phyloP scores from a whole-genome alignment of 2,329 filamentous ascomycete species.

The Thermothelomyces thermophilus region DNA sequence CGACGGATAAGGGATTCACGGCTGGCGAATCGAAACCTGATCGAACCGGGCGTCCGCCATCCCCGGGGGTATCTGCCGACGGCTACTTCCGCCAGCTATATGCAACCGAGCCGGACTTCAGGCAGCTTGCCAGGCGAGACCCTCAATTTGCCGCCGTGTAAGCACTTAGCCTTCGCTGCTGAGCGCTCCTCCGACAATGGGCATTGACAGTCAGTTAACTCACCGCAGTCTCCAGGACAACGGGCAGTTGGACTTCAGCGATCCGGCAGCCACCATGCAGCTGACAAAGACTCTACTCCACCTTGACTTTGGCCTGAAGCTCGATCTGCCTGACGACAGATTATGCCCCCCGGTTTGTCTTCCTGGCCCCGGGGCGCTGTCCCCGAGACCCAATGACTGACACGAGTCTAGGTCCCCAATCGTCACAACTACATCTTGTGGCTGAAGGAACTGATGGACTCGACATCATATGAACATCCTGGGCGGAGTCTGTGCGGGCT shows the following conservation, averaged over 20 bases:
- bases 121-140: conserved; percentile 36
- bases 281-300: conserved; percentile 74
- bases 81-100: conserved; percentile 37
- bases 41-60: conserved; percentile 30
- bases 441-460: conserved; percentile 76
- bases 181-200: background rate
- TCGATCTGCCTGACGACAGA: conserved; percentile 69
- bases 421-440: conserved; percentile 87
- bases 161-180: conserved; percentile 9
- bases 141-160: conserved; percentile 38
- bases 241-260: conserved; percentile 67
- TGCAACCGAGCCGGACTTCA: conserved; percentile 37
- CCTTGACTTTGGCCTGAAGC: conserved; percentile 63
- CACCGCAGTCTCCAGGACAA: conserved; percentile 30
- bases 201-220: too few relatives aligned
- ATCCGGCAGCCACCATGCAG: conserved; percentile 69
- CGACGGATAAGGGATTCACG: background rate
- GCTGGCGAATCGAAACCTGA: background rate
- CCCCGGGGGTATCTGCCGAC: conserved; percentile 26
- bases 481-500: conserved; percentile 57
- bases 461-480: conserved; percentile 48
- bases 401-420: conserved; percentile 43
- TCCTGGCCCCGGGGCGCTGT: background rate
- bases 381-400: background rate
- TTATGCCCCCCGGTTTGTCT: conserved; percentile 73